Base-by-base conservation (phyloP, 2,329 filamentous ascomycete genomes). In the Laburnicola sp. region DNA sequence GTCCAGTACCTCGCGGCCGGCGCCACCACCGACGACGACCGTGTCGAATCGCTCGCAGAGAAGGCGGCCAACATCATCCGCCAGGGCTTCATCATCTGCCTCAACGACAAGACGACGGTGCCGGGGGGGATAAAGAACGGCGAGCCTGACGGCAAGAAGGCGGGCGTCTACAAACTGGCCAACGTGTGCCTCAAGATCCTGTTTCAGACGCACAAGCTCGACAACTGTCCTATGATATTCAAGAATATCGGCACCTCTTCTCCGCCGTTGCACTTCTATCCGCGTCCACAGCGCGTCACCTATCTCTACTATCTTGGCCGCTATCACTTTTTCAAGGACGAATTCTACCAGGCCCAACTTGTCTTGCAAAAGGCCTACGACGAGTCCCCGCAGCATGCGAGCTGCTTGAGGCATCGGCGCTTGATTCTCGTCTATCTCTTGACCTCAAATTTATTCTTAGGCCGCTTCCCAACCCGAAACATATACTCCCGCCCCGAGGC, bases 221-320 rank as follows among this genome's bases (percentile, higher is more conserved):
- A 89, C 55, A 86, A 91, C 49, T 91, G 90, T 11, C 88, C 89
- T 58, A 91, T 93, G 71, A 89, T 97, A 64, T 94, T 97, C 68
- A 87, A 86, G 59, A 95, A 94, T 67, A 93, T 97, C 57, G 86
- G 86, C 43, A 86, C 88, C 50, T 88, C 89, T 58, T 92, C 89
- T 0, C 91, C 91, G 1, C 89, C 91, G 0, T 76, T 97, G 9
- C 80, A 83, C 1, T 82, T 89, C 45, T 97, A 95, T 66, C 91
- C 92, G 2, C 90, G 89, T 22, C 83, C 88, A 4, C 89, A 97
- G 69, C 85, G 91, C 42, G 91, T 96, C 44, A 96, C 91, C 3
- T 97, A 92, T 63, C 85, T 97, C 10, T 97, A 96, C 76, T 96
- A 96, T 69, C 86, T 97, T 4, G 93, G 93, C 16, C 87, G 91